These are phyloP conservation scores for Rhizopogon vulgaris DNA, from an alignment of 768 basidiomycete species.

Conservation along the genomic window DNA sequence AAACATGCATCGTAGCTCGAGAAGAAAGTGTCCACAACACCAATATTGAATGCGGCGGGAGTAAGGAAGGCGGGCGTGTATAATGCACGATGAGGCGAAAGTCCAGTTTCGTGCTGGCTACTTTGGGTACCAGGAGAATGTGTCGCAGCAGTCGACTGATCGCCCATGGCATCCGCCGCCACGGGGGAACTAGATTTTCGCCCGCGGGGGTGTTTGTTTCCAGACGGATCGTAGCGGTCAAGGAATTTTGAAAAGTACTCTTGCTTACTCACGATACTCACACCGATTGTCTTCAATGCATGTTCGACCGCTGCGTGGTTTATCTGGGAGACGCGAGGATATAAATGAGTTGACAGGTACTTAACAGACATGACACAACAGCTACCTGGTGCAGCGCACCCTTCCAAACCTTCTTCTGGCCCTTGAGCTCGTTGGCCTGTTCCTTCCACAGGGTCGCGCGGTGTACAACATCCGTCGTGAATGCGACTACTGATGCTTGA, in stretches of 20 bases:
- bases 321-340: slow-evolving; percentile 30
- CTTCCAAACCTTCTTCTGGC: slow-evolving; percentile 56
- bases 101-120: background rate
- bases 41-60: slow-evolving; percentile 15
- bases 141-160: background rate
- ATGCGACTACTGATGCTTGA: slow-evolving; percentile 39
- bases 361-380: background rate
- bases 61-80: slow-evolving; percentile 31
- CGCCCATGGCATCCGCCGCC: slow-evolving; percentile 13
- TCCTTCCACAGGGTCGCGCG: slow-evolving; percentile 50
- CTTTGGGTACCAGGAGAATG: slow-evolving; percentile 4
- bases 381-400: slow-evolving; percentile 9
- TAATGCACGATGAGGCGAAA: slow-evolving; percentile 24
- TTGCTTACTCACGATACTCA: slow-evolving; percentile 29
- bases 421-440: slow-evolving; percentile 53
- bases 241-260: slow-evolving; percentile 35
- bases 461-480: slow-evolving; percentile 45
- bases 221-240: slow-evolving; percentile 8
- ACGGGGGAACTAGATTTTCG: background rate
- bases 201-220: slow-evolving; percentile 1
- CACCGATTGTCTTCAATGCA: slow-evolving; percentile 43
- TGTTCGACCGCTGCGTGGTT: slow-evolving; percentile 38
- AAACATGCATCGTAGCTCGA: slow-evolving; percentile 19
- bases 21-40: slow-evolving; percentile 10
- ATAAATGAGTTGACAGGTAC: background rate